Conservation (phyloP, 805 yeast genomes). For the Candida nonsorbophila region DNA sequence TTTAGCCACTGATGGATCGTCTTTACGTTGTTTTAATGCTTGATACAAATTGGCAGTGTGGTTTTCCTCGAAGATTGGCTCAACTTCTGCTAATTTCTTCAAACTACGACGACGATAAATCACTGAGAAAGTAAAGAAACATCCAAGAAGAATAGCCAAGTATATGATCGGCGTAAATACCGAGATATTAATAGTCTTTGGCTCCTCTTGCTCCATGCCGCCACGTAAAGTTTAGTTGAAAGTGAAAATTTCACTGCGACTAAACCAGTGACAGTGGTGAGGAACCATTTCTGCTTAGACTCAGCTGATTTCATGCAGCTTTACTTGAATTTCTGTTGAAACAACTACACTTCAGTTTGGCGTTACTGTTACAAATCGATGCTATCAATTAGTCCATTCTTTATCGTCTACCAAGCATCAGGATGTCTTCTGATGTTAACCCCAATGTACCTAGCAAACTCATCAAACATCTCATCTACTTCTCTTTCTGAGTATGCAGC, state of each 20-base stretch:
- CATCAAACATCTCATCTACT: conserved; percentile 51
- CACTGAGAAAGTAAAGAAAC: conserved; percentile 65
- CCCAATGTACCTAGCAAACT: conserved; percentile 67
- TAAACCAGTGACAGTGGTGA: too few relatives aligned
- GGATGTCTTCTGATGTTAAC: conserved; percentile 48
- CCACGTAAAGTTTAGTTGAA: too few relatives aligned
- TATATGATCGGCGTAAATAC: conserved; percentile 68
- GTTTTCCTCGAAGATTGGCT: conserved; percentile 72
- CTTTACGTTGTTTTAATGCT: conserved; percentile 46
- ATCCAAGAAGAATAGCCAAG: conserved; percentile 60
- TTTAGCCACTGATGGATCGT: conserved; percentile 32
- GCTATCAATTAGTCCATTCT: too few relatives aligned
- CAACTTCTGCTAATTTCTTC: conserved; percentile 49
- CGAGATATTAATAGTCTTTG: conserved; percentile 34
- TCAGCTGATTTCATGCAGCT: too few relatives aligned
- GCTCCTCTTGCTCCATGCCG: too few relatives aligned
- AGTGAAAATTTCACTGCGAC: too few relatives aligned
- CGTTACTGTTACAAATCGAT: too few relatives aligned
- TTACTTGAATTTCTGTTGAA: too few relatives aligned
- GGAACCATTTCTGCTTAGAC: too few relatives aligned
- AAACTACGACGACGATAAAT: conserved; percentile 57
- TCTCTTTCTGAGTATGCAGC: conserved; percentile 49
- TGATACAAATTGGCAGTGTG: conserved; percentile 59
- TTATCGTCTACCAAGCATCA: conserved; percentile 49
- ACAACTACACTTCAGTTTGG: too few relatives aligned